Percentiles rank a stretch among this genome's conserved stretches.
Evolutionary conservation across 345 rosid species (phyloP).

Genomic region (Camelina sativa): DNA sequence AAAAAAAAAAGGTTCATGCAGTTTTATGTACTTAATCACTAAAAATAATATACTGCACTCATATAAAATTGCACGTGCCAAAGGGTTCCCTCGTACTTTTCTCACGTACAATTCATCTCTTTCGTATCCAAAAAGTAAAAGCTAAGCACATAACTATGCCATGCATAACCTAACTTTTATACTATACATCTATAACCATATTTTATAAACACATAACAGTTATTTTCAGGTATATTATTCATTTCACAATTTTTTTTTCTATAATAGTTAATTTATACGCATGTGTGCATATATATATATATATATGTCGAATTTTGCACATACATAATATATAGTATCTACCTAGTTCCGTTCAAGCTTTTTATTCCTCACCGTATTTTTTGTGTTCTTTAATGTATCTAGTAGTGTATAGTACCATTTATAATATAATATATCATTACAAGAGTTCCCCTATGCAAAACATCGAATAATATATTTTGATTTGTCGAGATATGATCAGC

Average conservation of each 20-base stretch:
- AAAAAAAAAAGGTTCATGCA: too few relatives aligned
- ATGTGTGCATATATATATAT: not conserved
- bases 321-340: slow-evolving; percentile 12
- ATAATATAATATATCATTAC: not conserved
- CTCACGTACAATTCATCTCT: slow-evolving; percentile 35
- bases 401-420: not conserved
- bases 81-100: slow-evolving; percentile 25
- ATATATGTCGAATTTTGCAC: not conserved
- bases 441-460: slow-evolving; percentile 22
- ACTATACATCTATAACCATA: not conserved
- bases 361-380: slow-evolving; percentile 15
- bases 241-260: not conserved
- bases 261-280: not conserved
- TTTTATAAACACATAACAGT: slow-evolving; percentile 4
- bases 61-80: slow-evolving; percentile 41
- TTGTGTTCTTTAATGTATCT: not conserved
- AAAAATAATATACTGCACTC: slow-evolving; percentile 5
- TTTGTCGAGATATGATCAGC: slow-evolving; percentile 24
- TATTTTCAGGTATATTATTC: not conserved
- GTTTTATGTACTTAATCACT: not conserved
- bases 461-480: slow-evolving; percentile 35
- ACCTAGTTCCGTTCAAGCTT: slow-evolving; percentile 23
- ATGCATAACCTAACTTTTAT: slow-evolving; percentile 21
- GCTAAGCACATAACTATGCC: slow-evolving; percentile 37
- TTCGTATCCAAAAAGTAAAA: slow-evolving; percentile 44